phyloP scores from a whole-genome alignment of 2,329 filamentous ascomycete genomes.

The Ceratocystis alfenasii region DNA sequence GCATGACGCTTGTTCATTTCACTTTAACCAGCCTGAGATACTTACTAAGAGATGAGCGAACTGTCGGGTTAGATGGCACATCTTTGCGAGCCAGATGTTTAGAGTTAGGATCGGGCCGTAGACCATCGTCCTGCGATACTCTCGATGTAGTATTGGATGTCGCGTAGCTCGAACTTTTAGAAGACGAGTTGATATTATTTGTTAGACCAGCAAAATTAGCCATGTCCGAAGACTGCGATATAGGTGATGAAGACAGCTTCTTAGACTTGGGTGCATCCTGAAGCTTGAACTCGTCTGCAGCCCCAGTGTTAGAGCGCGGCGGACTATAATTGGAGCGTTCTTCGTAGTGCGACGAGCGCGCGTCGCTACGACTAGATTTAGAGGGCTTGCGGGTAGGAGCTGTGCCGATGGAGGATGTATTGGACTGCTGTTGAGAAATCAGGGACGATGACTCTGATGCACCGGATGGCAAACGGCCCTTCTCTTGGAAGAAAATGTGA shows the following conservation, averaged over 20 bases:
- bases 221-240: conserved; percentile 23
- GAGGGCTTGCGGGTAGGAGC: conserved; percentile 37
- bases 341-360: conserved; percentile 27
- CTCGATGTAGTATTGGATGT: conserved; percentile 11
- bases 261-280: conserved; percentile 67
- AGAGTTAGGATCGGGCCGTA: conserved; percentile 9
- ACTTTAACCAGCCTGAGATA: conserved; percentile 13
- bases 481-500: conserved; percentile 89
- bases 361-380: conserved; percentile 36
- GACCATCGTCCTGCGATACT: conserved; percentile 13
- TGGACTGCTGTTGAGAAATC: conserved; percentile 13
- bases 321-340: conserved; percentile 28
- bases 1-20: neutral
- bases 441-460: conserved; percentile 17
- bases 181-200: conserved; percentile 19
- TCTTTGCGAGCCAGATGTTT: conserved; percentile 56
- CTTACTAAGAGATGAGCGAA: conserved; percentile 32
- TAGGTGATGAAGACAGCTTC: conserved; percentile 33
- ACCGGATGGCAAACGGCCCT: conserved; percentile 45
- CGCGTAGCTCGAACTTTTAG: conserved; percentile 16
- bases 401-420: conserved; percentile 8
- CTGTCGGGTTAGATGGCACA: conserved; percentile 33
- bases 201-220: conserved; percentile 22
- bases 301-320: conserved; percentile 23
- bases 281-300: conserved; percentile 56